phyloP scores from a whole-genome alignment of 495 filamentous ascomycete species.

The Cercophora newfieldiana region DNA sequence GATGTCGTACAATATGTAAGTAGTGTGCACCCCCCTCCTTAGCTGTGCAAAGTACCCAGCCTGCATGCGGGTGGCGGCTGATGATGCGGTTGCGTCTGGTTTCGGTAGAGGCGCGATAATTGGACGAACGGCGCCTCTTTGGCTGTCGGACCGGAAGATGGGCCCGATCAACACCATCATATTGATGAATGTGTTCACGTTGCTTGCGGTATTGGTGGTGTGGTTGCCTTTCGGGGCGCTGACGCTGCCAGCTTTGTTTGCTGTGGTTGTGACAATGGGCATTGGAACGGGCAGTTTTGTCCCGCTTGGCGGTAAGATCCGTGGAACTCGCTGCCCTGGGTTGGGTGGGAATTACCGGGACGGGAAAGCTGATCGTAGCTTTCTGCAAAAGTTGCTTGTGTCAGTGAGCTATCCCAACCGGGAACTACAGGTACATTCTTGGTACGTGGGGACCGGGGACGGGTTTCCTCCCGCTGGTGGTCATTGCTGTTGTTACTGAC shows the following conservation, averaged over 20 bases:
- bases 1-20: slow-evolving; percentile 38
- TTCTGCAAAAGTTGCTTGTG: slow-evolving; percentile 27
- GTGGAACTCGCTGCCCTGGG: too few relatives aligned
- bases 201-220: slow-evolving; percentile 23
- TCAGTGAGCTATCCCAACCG: slow-evolving; percentile 28
- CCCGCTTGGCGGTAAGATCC: slow-evolving; percentile 28
- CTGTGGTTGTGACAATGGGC: slow-evolving; percentile 29
- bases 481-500: background rate
- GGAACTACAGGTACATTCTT: slow-evolving; percentile 21
- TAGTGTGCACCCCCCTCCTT: background rate
- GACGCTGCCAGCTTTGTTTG: slow-evolving; percentile 22
- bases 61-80: too few relatives aligned
- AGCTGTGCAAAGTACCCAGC: background rate
- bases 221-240: slow-evolving; percentile 31
- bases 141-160: slow-evolving; percentile 26
- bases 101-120: slow-evolving; percentile 28
- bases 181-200: slow-evolving; percentile 29
- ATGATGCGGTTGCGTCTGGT: background rate
- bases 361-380: background rate
- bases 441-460: background rate
- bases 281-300: slow-evolving; percentile 34
- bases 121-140: slow-evolving; percentile 30
- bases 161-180: slow-evolving; percentile 34
- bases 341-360: background rate
- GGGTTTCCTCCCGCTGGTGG: background rate